Base-by-base conservation (phyloP, 257 asterid species). In the Ehretia macrophylla region DNA sequence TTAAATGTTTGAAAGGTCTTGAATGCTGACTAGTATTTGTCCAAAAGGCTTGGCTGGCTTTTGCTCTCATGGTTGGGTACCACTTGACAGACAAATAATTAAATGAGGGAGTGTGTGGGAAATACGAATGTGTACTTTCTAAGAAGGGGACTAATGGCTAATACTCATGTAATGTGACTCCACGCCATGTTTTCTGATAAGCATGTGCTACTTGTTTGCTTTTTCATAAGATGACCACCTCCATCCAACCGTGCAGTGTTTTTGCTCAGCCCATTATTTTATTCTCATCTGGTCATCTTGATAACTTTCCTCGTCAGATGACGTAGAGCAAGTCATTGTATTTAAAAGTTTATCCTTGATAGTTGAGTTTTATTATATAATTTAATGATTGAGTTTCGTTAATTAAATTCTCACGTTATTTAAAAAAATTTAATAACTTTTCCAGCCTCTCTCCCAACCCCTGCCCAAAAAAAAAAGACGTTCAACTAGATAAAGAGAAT, bases 21-120 rank as follows among this genome's bases (percentile, higher is more conserved):
- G 32, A 54, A 38, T 21, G 71, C 58, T 61, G 71, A 63, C 75
- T 44, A 59, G 54, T 63, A 52, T 72, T 68, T 67, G 59, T 38
- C 12, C 5, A 5, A 8, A 23, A 67, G 51, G 60, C 49, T 45
- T 8, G 68, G 75, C 56, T 68, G 65, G 75, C 66, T 59, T 62
- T 64, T 42, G 72, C 53, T 58, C 53, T 58, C 45, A 52, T 63
- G 58, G 68, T 39, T 64, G 63, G 40, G 58, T 39, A 39, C 68
- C 49, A 32, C 68, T 51, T 32, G 44, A 18, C 51, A 53, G 32
- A 70, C 63, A 52, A 51, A 38, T 45, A 50, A 40, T 48, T 38
- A 62, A 55, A n/a, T n/a, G n/a, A n/a, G n/a, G 55, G 50, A 49
- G 45, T 38, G 47, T 1, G 23, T 40, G 49, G 50, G 14, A 19